Evolutionary conservation across 768 basidiomycete species (phyloP).

Genomic region (Bullera alba): DNA sequence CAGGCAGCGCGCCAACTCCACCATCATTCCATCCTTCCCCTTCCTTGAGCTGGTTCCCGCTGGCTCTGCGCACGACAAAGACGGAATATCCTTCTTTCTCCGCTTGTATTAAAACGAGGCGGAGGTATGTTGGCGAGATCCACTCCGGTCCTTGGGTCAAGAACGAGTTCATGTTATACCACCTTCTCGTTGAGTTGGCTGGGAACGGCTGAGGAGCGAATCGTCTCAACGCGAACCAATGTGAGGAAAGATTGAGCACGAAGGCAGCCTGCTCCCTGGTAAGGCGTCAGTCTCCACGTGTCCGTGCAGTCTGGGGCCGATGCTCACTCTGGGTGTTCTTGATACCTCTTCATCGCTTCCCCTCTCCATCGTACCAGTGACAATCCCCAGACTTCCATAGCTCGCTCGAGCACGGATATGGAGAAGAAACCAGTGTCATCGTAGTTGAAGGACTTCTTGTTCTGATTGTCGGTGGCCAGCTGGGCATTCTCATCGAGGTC

Average conservation of each 20-base stretch:
- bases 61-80: slow-evolving; percentile 26
- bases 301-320: slow-evolving; percentile 7
- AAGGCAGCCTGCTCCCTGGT: slow-evolving; percentile 73
- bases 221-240: slow-evolving; percentile 82
- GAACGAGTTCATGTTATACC: slow-evolving; percentile 85
- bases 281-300: not conserved
- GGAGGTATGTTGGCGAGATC: slow-evolving; percentile 74
- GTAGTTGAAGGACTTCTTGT: slow-evolving; percentile 61
- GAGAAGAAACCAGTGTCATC: slow-evolving; percentile 95
- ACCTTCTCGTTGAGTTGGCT: slow-evolving; percentile 49
- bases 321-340: slow-evolving; percentile 67
- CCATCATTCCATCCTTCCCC: slow-evolving; percentile 48
- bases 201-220: slow-evolving; percentile 53
- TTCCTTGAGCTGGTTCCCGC: slow-evolving; percentile 11
- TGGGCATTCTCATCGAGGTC: slow-evolving; percentile 42
- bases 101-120: slow-evolving; percentile 78
- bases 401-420: slow-evolving; percentile 65
- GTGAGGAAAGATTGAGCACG: slow-evolving; percentile 74
- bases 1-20: slow-evolving; percentile 70
- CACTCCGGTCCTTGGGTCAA: slow-evolving; percentile 61
- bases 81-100: slow-evolving; percentile 64
- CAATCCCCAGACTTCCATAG: slow-evolving; percentile 75
- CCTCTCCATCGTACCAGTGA: slow-evolving; percentile 77
- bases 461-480: slow-evolving; percentile 50
- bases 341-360: slow-evolving; percentile 69